Evolutionary conservation across 352 stramenopile genomes (phyloP).

Genomic region (Globisporangium spiculum): DNA sequence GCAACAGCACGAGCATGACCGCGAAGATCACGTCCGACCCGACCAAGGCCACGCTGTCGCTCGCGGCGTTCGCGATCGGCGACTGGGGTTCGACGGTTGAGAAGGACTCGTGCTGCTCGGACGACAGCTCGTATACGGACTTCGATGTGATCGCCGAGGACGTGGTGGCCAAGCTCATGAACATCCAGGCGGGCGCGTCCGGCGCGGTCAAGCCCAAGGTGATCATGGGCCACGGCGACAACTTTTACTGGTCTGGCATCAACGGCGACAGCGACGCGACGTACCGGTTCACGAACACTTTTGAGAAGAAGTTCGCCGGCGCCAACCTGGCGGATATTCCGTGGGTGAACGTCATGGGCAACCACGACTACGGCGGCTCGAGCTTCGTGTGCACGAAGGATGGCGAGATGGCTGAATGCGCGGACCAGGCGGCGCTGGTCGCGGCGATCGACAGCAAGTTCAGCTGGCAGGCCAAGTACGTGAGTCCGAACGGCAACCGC

Average conservation of each 20-base stretch:
- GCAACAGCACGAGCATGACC: background rate
- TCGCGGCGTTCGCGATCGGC: conserved; percentile 65
- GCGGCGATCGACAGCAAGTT: conserved; percentile 51
- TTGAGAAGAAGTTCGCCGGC: conserved; percentile 71
- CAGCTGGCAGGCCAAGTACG: conserved; percentile 43
- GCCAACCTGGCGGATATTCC: conserved; percentile 52
- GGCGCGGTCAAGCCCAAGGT: conserved; percentile 37
- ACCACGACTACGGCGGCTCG: conserved; percentile 82
- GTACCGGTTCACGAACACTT: conserved; percentile 74
- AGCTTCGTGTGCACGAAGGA: conserved; percentile 70
- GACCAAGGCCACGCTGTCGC: conserved; percentile 31
- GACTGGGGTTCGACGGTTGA: conserved; percentile 69
- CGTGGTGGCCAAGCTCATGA: conserved; percentile 55
- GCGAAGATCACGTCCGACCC: conserved; percentile 18
- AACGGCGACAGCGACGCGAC: conserved; percentile 47
- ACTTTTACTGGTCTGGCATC: conserved; percentile 82
- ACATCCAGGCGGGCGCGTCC: conserved; percentile 28
- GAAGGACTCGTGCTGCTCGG: conserved; percentile 68
- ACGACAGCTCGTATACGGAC: conserved; percentile 52
- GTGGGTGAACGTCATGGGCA: conserved; percentile 85
- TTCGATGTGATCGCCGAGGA: conserved; percentile 74
- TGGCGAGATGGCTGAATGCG: conserved; percentile 40
- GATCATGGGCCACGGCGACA: conserved; percentile 69
- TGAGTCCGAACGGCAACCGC: conserved; percentile 48
- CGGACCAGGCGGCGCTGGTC: conserved; percentile 40